Evolutionary conservation across 257 asterid genomes (phyloP), one percentile per base, ranked within the genome.

Genomic region (Solanum sitiens): DNA sequence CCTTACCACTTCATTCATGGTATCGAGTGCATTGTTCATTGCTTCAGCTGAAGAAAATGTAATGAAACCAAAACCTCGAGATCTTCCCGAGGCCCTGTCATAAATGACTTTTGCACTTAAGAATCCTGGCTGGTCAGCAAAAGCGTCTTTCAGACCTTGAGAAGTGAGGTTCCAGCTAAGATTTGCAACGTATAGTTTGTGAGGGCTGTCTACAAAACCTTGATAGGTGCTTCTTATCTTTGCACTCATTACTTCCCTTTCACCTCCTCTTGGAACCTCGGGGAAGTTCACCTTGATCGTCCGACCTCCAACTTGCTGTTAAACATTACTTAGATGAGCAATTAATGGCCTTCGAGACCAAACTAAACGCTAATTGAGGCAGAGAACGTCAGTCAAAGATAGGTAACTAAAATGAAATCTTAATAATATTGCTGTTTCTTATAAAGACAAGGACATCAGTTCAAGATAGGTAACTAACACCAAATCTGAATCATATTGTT

Each of bases 181-280:
- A 88, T 97, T 97, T 84, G 98, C 95, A 2, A 96, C 98, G 56
- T 97, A 95, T 79, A 95, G 83, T 89, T 94, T 97, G 88, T 95
- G 91, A 16, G 98, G 98, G 91, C 94, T 95, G 73, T 97, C 98
- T 12, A 93, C 92, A 61, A 90, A 95, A n/a, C 96, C 94, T 86
- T 93, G 95, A 83, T 93, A 39, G 93, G 94, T 92, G 93, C 93
- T 92, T 87, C 94, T 89, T 82, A 93, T 91, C 94, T 91, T 93
- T 86, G 96, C 91, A 77, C 85, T 89, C 93, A 92, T 93, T 39
- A 95, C 93, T 94, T 97, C 98, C 87, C 97, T 92, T 86, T 95
- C 99, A 42, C 98, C 98, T 8, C 99, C 99, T 87, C 93, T 91
- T 82, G 99, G 99, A 85, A 97, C 99, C 92, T 95, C 99, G 0